These are phyloP conservation scores for Glycine soja DNA, from an alignment of 306 rosid genomes.

Conservation along the genomic window DNA sequence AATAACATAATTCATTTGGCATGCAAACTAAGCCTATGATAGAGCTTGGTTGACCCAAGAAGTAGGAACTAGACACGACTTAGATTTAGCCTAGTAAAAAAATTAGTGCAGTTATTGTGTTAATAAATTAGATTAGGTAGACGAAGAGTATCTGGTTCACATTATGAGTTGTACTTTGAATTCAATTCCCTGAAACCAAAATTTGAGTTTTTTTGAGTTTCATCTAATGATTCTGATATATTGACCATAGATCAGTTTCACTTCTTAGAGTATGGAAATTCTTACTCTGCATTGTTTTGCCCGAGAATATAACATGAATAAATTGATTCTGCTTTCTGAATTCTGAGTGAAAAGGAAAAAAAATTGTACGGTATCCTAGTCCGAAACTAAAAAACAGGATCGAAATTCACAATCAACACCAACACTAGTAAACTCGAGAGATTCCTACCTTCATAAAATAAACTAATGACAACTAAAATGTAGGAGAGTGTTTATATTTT, in stretches of 20 bases:
- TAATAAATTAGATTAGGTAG: not conserved
- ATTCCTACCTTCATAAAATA: not conserved
- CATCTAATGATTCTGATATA: not conserved
- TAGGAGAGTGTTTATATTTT: not conserved
- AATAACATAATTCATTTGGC: not conserved
- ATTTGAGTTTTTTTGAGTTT: not conserved
- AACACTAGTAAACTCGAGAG: not conserved
- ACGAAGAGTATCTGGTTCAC: not conserved
- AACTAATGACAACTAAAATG: not conserved
- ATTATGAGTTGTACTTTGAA: not conserved
- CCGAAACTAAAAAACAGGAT: no score
- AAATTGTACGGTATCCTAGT: no score
- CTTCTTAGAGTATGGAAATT: no score
- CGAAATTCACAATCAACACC: no score
- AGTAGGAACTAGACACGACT: not conserved
- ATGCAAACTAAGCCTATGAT: constrained; percentile 23
- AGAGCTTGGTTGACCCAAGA: not conserved
- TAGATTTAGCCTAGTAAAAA: not conserved
- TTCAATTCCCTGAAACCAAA: not conserved
- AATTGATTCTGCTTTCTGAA: not conserved
- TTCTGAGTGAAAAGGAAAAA: not conserved
- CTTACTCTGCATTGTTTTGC: not conserved
- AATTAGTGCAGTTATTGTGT: constrained; percentile 1
- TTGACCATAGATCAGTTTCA: not conserved
- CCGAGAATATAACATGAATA: not conserved